Percentiles rank a stretch among this genome's conserved stretches.
Evolutionary conservation across 495 filamentous ascomycete genomes (phyloP).

Genomic region (Penicillium macrosclerotiorum): DNA sequence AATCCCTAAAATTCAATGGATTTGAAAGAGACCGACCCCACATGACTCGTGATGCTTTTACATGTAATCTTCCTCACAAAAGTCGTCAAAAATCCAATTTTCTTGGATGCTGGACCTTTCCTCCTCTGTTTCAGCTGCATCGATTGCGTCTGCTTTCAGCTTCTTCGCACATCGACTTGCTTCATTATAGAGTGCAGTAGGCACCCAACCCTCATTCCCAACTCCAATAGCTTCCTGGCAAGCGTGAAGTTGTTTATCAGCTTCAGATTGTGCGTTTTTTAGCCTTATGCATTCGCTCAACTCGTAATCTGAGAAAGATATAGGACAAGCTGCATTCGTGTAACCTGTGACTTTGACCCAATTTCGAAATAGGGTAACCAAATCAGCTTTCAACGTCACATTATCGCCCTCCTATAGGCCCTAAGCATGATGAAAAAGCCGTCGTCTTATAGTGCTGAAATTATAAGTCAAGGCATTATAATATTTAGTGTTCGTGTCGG

Average conservation of each 20-base stretch:
- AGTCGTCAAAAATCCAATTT: conserved; percentile 29
- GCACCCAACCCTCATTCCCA: conserved; percentile 24
- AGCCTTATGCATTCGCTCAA: conserved; percentile 15
- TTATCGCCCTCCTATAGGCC: conserved; percentile 31
- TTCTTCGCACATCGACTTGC: conserved; percentile 14
- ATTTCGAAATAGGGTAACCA: conserved; percentile 4
- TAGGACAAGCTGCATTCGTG: conserved; percentile 10
- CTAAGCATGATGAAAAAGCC: conserved; percentile 21
- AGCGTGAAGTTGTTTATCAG: conserved; percentile 18
- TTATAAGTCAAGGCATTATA: conserved; percentile 17
- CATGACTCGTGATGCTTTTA: too few species aligned
- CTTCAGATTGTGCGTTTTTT: conserved; percentile 13
- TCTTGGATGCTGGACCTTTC: conserved; percentile 20
- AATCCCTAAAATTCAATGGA: too few species aligned
- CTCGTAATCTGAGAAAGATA: conserved; percentile 18
- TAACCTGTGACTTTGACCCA: conserved; percentile 6
- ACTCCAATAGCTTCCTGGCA: conserved; percentile 19
- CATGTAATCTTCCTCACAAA: conserved; percentile 24
- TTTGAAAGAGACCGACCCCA: too few species aligned
- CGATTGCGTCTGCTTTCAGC: conserved; percentile 19
- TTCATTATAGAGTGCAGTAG: conserved; percentile 15
- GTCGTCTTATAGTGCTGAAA: conserved; percentile 17
- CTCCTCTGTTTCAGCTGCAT: conserved; percentile 20
- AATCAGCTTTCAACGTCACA: conserved; percentile 19
- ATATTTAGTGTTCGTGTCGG: conserved; percentile 15